These are phyloP conservation scores for Phyllostachys edulis DNA, from an alignment of 176 grass and related monocot genomes.

Conservation along the genomic window DNA sequence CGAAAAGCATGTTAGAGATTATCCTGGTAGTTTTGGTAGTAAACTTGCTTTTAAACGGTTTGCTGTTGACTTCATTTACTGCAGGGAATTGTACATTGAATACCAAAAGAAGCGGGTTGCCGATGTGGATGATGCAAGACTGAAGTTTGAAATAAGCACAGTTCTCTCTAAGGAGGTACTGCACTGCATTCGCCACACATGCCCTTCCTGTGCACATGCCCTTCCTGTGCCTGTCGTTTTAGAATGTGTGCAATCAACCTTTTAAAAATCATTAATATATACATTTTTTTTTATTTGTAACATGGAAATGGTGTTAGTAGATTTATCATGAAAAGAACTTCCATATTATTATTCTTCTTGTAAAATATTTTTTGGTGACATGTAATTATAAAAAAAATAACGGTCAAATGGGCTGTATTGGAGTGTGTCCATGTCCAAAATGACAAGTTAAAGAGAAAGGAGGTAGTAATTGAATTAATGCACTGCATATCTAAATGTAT, in stretches of 20 bases:
- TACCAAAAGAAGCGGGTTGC: slow-evolving; percentile 77
- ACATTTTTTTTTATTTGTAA: neutral
- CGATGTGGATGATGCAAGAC: slow-evolving; percentile 66
- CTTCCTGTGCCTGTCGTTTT: neutral
- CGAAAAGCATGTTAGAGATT: neutral
- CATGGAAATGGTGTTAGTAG: neutral
- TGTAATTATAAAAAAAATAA: neutral
- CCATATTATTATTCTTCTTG: neutral
- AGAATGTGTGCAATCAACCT: neutral
- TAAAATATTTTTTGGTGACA: neutral
- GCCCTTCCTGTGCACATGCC: too few relatives aligned
- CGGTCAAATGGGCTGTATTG: neutral
- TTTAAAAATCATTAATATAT: neutral
- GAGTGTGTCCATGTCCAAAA: neutral
- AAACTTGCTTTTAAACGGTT: neutral
- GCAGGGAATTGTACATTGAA: slow-evolving; percentile 67
- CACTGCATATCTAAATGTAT: neutral
- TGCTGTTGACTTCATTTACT: slow-evolving; percentile 14
- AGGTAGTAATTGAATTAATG: neutral
- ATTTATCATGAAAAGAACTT: neutral
- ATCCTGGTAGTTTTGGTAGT: neutral
- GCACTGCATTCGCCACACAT: neutral
- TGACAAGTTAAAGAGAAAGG: neutral
- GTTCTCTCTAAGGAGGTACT: slow-evolving; percentile 84
- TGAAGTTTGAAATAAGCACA: slow-evolving; percentile 93